Evolutionary conservation across 1,284 basidiomycete species (phyloP).

Genomic region (Porodaedalea pini): DNA sequence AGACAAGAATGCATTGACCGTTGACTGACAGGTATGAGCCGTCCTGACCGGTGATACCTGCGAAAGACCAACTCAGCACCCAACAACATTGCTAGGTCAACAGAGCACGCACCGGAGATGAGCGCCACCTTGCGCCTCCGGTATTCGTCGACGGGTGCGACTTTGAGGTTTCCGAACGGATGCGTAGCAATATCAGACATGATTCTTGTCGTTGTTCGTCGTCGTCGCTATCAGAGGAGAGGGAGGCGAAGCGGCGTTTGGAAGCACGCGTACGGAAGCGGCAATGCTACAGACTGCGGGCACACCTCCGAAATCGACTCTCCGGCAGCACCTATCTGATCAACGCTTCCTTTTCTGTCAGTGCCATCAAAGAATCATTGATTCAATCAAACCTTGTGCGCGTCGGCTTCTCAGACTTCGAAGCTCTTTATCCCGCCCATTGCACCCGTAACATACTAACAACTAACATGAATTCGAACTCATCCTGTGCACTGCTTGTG

Average conservation of each 20-base stretch:
- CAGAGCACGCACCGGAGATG: conserved; percentile 66
- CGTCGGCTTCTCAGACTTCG: no score
- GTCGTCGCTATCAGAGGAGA: not conserved
- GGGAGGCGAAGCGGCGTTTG: not conserved
- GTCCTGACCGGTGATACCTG: conserved; percentile 91
- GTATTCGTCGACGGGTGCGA: conserved; percentile 77
- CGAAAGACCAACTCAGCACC: conserved; percentile 5
- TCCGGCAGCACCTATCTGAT: no score
- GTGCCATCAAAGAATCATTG: not conserved
- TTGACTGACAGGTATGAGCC: conserved; percentile 76
- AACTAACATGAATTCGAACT: no score
- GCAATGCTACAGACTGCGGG: not conserved
- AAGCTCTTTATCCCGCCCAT: no score
- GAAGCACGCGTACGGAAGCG: not conserved
- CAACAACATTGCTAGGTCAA: conserved; percentile 10
- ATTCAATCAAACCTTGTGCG: no score
- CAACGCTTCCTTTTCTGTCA: not conserved
- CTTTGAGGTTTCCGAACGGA: conserved; percentile 47
- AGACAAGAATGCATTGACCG: not conserved
- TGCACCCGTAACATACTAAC: no score
- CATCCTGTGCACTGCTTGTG: no score
- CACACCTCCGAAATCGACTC: no score
- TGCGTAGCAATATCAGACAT: conserved; percentile 16
- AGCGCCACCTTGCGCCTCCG: conserved; percentile 84
- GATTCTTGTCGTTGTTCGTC: not conserved